Base-by-base conservation (phyloP, 2,329 filamentous ascomycete genomes). In the Ophiostoma piceae region DNA sequence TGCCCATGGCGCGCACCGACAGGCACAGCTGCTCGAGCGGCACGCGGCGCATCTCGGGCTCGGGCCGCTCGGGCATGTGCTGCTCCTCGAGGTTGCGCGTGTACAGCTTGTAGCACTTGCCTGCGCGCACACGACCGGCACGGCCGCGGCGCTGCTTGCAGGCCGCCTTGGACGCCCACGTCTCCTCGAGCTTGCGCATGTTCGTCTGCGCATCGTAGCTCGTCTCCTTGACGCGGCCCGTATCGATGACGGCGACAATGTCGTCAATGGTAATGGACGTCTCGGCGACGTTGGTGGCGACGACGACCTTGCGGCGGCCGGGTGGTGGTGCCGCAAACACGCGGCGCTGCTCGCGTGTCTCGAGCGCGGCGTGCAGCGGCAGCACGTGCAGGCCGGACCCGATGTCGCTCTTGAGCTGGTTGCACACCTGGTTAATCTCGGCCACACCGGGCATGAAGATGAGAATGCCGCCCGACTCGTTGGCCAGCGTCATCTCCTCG, bases 201-300 rank as follows among this genome's bases (percentile, higher is more conserved):
- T 97, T 97, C 77, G 90, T 96, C 73, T 90, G 86, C 0, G 92
- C 88, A 77, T 98, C 95, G 75, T 94, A 98, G 77, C 92, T 94
- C 0, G 94, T 99, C 79, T 99, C 94, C 77, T 99, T 99, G 71
- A 99, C 95, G 68, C 92, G 89, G 37, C 95, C 95, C 12, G 91
- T 95, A 78, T 99, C 95, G 73, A 99, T 94, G 65, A 99, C 95
- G 1, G 92, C 94, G 2, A 98, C 91, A 68, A 99, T 92, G 77
- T 99, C 95, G 77, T 97, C 94, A 71, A 99, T 99, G 0, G 95
- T 99, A 77, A 99, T 98, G 1, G 95, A 98, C 0, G 95, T 99
- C 78, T 99, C 95, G 1, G 95, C 95, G 2, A 99, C 94, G 76
- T 99, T 99, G 64, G 95, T 99, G 0, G 95, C 92, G 7, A 94